Conservation (phyloP, 2,329 filamentous ascomycete genomes). For the Colletotrichum limetticola region DNA sequence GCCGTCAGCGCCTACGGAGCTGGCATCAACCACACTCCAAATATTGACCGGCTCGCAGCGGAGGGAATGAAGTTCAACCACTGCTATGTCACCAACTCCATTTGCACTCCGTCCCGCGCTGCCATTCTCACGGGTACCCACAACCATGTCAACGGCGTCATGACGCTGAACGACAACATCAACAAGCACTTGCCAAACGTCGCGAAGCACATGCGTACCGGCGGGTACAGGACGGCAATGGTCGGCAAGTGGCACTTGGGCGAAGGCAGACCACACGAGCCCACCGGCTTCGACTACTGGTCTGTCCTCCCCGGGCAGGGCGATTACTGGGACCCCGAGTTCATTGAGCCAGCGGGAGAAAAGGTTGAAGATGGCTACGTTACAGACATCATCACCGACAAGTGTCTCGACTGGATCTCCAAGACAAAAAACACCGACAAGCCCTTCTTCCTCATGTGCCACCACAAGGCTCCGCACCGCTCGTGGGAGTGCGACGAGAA, state of each 20-base stretch:
- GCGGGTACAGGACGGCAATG: constrained; percentile 63
- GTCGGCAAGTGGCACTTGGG: constrained; percentile 66
- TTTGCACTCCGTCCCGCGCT: constrained; percentile 63
- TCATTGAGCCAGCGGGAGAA: constrained; percentile 53
- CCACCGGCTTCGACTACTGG: constrained; percentile 64
- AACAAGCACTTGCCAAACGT: constrained; percentile 62
- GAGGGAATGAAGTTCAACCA: constrained; percentile 64
- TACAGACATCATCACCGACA: constrained; percentile 64
- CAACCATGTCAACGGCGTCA: constrained; percentile 64
- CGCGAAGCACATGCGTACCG: constrained; percentile 58
- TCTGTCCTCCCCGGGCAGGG: constrained; percentile 62
- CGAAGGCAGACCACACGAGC: constrained; percentile 56
- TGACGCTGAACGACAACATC: constrained; percentile 60
- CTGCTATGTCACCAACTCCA: constrained; percentile 64
- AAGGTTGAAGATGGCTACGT: constrained; percentile 54
- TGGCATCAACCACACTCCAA: constrained; percentile 62
- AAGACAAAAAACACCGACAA: constrained; percentile 43
- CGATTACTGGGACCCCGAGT: constrained; percentile 61
- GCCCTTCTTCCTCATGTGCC: constrained; percentile 66
- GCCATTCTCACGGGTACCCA: constrained; percentile 61
- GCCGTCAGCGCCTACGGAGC: constrained; percentile 60
- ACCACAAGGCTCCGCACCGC: constrained; percentile 65
- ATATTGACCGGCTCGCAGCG: constrained; percentile 59
- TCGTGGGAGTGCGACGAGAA: constrained; percentile 62
- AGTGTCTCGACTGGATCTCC: constrained; percentile 55